These are phyloP conservation scores for Agarophyton chilense DNA, from an alignment of 23 red algal species.

Conservation along the genomic window DNA sequence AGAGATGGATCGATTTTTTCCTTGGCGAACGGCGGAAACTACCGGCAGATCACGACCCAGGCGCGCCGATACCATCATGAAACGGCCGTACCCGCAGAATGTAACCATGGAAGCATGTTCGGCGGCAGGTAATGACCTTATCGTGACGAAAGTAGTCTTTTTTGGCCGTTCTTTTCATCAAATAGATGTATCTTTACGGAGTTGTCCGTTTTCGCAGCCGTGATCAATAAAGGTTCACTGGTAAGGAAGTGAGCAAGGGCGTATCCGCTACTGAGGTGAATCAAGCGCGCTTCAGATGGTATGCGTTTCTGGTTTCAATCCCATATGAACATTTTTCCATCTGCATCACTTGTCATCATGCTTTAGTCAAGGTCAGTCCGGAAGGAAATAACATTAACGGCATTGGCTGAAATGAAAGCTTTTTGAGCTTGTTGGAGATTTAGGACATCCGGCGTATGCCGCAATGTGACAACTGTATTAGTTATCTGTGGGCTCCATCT, in stretches of 20 bases:
- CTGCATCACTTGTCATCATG: constrained; percentile 61
- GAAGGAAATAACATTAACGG: constrained; percentile 75
- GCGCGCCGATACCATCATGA: constrained; percentile 89
- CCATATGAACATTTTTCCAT: constrained; percentile 81
- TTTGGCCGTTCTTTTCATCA: constrained; percentile 57
- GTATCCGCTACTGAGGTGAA: constrained; percentile 77
- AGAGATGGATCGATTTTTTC: constrained; percentile 74
- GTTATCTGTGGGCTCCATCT: too few relatives aligned
- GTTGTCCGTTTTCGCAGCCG: constrained; percentile 83
- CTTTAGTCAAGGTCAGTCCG: constrained; percentile 75
- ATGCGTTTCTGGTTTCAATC: constrained; percentile 68
- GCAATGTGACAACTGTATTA: constrained; percentile 55
- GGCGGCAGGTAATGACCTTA: constrained; percentile 87
- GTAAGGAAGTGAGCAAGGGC: constrained; percentile 62
- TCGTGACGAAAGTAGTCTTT: constrained; percentile 74
- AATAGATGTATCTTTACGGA: constrained; percentile 91
- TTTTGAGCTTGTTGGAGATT: not conserved
- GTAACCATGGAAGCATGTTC: constrained; percentile 64
- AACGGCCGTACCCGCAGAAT: constrained; percentile 80
- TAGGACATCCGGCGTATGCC: constrained; percentile 16
- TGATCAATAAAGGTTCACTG: constrained; percentile 79
- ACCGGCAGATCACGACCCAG: constrained; percentile 75
- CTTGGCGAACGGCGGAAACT: constrained; percentile 74
- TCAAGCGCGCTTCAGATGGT: constrained; percentile 29
- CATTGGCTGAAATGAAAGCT: not conserved